These are phyloP conservation scores for Skeletonema costatum DNA, from an alignment of 108 stramenopile species.

Conservation along the genomic window DNA sequence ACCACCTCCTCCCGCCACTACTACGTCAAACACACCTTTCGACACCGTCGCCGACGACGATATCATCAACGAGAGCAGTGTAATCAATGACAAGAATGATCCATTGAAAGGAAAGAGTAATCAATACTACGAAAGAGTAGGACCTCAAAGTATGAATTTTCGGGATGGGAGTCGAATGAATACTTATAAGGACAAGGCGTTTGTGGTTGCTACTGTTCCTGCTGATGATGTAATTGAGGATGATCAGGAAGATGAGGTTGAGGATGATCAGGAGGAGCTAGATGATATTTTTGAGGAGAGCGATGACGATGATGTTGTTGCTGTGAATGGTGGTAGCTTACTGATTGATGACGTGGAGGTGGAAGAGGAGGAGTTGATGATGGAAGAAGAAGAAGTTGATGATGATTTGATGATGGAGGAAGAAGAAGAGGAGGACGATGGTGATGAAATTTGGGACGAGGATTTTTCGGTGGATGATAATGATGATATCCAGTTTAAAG, in stretches of 20 bases:
- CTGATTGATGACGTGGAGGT: not conserved
- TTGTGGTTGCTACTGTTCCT: not conserved
- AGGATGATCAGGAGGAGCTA: not conserved
- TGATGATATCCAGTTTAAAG: too few relatives aligned
- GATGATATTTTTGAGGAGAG: not conserved
- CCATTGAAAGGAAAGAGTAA: not conserved
- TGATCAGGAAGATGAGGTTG: not conserved
- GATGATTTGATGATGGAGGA: not conserved
- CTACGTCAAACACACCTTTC: not conserved
- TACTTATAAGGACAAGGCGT: conserved; percentile 23
- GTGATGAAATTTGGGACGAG: not conserved
- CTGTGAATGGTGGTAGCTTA: not conserved
- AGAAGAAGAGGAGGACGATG: not conserved
- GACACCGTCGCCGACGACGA: not conserved
- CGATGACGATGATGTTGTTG: not conserved
- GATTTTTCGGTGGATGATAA: not conserved
- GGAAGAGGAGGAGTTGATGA: too few relatives aligned
- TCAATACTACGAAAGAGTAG: conserved; percentile 2
- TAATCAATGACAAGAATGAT: not conserved
- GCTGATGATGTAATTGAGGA: conserved; percentile 8
- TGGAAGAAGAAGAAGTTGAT: too few relatives aligned
- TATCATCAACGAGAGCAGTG: not conserved
- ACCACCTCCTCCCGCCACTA: not conserved
- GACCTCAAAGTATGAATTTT: conserved; percentile 31
- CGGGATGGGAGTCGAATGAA: conserved; percentile 31